phyloP scores from a whole-genome alignment of 371 early-diverging fungal species.

The Dipsacomyces acuminosporus region DNA sequence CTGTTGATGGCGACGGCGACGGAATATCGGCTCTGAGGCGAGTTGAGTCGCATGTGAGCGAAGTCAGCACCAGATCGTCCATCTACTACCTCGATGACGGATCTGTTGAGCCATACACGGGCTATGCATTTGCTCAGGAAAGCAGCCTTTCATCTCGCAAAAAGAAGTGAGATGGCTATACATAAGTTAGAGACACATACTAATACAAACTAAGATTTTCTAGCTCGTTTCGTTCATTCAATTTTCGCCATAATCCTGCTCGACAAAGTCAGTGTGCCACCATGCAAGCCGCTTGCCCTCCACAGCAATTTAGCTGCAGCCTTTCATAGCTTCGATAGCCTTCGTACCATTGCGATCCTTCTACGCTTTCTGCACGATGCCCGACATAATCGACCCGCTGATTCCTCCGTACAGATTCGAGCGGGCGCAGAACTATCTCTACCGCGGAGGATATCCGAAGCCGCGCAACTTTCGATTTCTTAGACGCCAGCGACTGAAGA shows the following conservation, averaged over 20 bases:
- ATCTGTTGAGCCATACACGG: conserved; percentile 33
- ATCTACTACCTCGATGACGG: conserved; percentile 39
- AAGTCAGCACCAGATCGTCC: conserved; percentile 30
- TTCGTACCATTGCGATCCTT: too few species aligned
- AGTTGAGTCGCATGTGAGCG: conserved; percentile 13
- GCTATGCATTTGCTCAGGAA: conserved; percentile 41
- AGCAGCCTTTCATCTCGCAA: conserved; percentile 1
- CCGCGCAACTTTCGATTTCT: conserved; percentile 79
- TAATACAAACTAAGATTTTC: too few species aligned
- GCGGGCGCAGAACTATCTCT: conserved; percentile 72
- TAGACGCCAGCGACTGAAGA: conserved; percentile 57
- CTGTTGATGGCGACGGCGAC: conserved; percentile 11
- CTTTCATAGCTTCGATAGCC: too few species aligned
- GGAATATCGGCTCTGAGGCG: conserved; percentile 2
- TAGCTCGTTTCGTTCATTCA: background rate
- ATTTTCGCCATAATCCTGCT: too few species aligned
- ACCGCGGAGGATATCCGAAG: conserved; percentile 84
- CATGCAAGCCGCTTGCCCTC: too few species aligned
- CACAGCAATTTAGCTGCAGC: too few species aligned
- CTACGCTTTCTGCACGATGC: conserved; percentile 10
- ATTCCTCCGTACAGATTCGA: conserved; percentile 85
- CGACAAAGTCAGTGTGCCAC: too few species aligned
- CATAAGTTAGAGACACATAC: too few species aligned
- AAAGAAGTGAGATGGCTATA: too few species aligned
- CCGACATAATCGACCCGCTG: conserved; percentile 50